A percentile compares a stretch with the other conserved stretches of the same genome.
phyloP scores from a whole-genome alignment of 2,329 filamentous ascomycete species.

The Helicocarpus griseus region DNA sequence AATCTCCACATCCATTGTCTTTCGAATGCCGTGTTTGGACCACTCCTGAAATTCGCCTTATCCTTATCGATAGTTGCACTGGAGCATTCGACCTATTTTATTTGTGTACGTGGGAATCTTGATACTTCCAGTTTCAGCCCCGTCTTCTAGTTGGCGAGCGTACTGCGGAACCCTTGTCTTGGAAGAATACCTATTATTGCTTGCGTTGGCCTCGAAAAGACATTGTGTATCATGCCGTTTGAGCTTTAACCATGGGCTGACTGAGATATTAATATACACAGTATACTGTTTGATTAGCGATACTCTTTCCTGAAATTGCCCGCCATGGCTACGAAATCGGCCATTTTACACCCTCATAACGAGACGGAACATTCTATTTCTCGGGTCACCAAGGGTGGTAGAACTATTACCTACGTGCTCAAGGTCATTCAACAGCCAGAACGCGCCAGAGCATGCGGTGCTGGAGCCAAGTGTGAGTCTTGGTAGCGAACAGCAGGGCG shows the following conservation, averaged over 20 bases:
- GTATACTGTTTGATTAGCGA: background rate
- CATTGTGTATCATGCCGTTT: too few species aligned
- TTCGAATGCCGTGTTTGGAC: background rate
- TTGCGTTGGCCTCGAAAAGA: background rate
- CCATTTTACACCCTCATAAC: conserved; percentile 36
- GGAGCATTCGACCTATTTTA: too few species aligned
- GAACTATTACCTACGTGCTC: conserved; percentile 70
- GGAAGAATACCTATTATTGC: background rate
- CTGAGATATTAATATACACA: background rate
- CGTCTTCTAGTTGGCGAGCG: background rate
- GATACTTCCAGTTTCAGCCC: background rate
- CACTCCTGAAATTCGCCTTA: background rate
- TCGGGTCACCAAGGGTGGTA: conserved; percentile 62
- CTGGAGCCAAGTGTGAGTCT: conserved; percentile 79
- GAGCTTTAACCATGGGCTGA: background rate
- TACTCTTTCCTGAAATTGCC: conserved; percentile 16
- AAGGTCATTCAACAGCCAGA: conserved; percentile 89
- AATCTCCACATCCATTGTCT: background rate
- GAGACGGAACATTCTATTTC: conserved; percentile 45
- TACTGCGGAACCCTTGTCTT: background rate
- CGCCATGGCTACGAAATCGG: conserved; percentile 36
- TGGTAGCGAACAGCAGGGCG: background rate
- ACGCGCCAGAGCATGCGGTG: conserved; percentile 87
- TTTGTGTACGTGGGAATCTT: background rate
- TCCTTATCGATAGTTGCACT: too few species aligned